Evolutionary conservation across 169 alveolate species (phyloP).

Genomic region (Miamiensis avidus): DNA sequence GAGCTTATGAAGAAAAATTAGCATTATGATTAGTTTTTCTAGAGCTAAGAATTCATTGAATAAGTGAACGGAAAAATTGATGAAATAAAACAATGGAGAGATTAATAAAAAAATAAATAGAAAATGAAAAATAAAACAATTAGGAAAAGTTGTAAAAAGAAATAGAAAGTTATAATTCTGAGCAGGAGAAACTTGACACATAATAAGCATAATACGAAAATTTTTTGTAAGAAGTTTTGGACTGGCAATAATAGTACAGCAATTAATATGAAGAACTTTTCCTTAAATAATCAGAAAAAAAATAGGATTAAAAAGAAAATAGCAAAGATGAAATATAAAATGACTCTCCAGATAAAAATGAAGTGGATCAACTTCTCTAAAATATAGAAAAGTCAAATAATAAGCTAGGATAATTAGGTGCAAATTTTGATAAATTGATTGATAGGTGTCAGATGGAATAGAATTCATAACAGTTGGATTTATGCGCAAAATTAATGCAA

Average conservation of each 20-base stretch:
- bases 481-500: not conserved
- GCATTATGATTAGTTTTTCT: not conserved
- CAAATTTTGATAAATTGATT: no score
- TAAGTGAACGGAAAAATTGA: not conserved
- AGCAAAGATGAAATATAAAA: no score
- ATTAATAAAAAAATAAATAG: no score
- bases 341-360: not conserved
- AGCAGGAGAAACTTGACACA: no score
- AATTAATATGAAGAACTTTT: no score
- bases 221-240: no score
- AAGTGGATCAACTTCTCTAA: no score
- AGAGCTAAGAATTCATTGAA: not conserved
- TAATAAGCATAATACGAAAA: no score
- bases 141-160: no score
- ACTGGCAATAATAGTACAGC: no score
- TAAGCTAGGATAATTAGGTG: not conserved
- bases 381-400: not conserved
- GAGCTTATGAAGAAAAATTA: not conserved
- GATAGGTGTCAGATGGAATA: not conserved
- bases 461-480: not conserved
- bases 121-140: no score
- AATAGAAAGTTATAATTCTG: no score
- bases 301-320: not conserved
- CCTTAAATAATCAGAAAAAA: not conserved
- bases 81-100: not conserved